Evolutionary conservation across 129 eudicot species (phyloP).

Genomic region (Centrapalus pauciflorus): DNA sequence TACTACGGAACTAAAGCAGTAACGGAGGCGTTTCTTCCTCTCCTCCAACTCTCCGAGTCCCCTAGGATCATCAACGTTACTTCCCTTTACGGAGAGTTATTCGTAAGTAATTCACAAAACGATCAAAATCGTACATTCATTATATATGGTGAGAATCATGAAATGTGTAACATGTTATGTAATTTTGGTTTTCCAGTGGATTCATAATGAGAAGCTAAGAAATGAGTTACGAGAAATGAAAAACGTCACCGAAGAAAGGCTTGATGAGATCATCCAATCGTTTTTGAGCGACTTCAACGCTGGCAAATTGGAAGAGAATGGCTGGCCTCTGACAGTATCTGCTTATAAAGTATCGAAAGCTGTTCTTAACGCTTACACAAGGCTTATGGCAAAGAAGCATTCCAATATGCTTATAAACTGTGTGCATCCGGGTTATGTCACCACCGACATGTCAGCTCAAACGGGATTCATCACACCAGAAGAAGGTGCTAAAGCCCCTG

Average conservation of each 20-base stretch:
- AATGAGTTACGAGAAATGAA: constrained; percentile 23
- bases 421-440: constrained; percentile 37
- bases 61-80: too few relatives aligned
- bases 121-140: too few relatives aligned
- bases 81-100: too few relatives aligned
- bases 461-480: constrained; percentile 27
- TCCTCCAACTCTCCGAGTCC: too few relatives aligned
- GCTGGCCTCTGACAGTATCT: constrained; percentile 34
- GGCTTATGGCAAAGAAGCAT: constrained; percentile 21
- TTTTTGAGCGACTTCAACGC: constrained; percentile 33
- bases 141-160: too few relatives aligned
- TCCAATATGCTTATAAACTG: constrained; percentile 21
- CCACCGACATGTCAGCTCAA: constrained; percentile 33
- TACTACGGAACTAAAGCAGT: too few relatives aligned
- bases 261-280: constrained; percentile 28
- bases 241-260: constrained; percentile 24
- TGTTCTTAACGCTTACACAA: constrained; percentile 32
- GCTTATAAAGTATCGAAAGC: constrained; percentile 38
- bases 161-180: too few relatives aligned
- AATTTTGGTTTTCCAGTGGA: constrained; percentile 14
- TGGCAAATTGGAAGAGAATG: constrained; percentile 19
- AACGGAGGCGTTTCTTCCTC: too few relatives aligned
- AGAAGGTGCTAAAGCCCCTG: constrained; percentile 43
- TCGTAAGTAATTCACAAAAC: too few relatives aligned
- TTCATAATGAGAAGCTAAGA: constrained; percentile 31